Percentiles rank a stretch among this genome's conserved stretches.
These are phyloP conservation scores for Carpinus viminea DNA, from an alignment of 306 rosid species.

Conservation along the genomic window DNA sequence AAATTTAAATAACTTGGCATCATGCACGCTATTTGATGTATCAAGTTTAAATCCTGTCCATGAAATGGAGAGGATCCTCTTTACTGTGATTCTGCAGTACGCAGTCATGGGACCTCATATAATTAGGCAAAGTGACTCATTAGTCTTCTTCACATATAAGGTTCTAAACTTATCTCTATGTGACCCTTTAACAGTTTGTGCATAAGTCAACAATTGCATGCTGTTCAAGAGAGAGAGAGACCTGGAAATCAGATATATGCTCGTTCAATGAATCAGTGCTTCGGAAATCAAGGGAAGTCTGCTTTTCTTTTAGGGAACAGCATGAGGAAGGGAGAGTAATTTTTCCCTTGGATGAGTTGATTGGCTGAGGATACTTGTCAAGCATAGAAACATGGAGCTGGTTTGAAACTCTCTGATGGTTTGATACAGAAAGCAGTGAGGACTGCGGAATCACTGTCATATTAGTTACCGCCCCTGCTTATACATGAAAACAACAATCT, in stretches of 20 bases:
- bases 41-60: no score
- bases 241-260: conserved; percentile 41
- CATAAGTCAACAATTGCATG: background rate
- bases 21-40: no score
- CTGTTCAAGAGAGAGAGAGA: conserved; percentile 22
- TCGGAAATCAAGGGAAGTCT: conserved; percentile 14
- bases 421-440: conserved; percentile 36
- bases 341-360: conserved; percentile 22
- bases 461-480: conserved; percentile 65
- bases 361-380: conserved; percentile 48
- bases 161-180: background rate
- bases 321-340: conserved; percentile 42
- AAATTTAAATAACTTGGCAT: no score
- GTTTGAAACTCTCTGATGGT: conserved; percentile 31
- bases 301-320: conserved; percentile 23
- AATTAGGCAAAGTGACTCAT: background rate
- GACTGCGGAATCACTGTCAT: conserved; percentile 48
- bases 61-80: no score
- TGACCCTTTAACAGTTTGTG: background rate
- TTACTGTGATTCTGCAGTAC: background rate
- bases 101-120: background rate
- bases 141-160: background rate
- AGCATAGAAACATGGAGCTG: conserved; percentile 47
- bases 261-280: conserved; percentile 30
- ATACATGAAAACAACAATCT: conserved; percentile 20